These are phyloP conservation scores for Arachnomyces sp. DNA, from an alignment of 2,329 filamentous ascomycete genomes.

Conservation along the genomic window DNA sequence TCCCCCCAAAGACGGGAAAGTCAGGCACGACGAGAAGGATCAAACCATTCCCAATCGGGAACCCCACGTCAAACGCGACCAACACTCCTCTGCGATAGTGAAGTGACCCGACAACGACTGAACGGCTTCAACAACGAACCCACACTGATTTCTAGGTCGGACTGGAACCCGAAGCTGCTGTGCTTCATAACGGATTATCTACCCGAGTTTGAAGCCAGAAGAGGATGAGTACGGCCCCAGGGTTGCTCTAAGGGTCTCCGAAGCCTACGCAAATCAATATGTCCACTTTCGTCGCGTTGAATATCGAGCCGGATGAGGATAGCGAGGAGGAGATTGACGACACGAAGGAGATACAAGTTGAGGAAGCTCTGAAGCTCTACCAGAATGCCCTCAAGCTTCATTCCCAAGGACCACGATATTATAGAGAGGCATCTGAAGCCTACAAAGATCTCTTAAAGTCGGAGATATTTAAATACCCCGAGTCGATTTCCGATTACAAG, in stretches of 20 bases:
- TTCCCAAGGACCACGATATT: constrained; percentile 70
- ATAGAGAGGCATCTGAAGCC: constrained; percentile 66
- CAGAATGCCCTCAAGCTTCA: constrained; percentile 86
- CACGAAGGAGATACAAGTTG: constrained; percentile 92
- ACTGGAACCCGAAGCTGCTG: too few relatives aligned
- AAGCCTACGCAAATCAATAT: constrained; percentile 22
- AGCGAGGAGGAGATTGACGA: constrained; percentile 87
- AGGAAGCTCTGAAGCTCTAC: constrained; percentile 92
- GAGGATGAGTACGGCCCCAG: too few relatives aligned
- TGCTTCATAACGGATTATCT: too few relatives aligned
- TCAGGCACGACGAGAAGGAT: too few relatives aligned
- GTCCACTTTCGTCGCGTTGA: constrained; percentile 73
- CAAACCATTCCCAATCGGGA: too few relatives aligned
- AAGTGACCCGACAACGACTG: too few relatives aligned
- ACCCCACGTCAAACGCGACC: too few relatives aligned
- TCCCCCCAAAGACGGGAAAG: too few relatives aligned
- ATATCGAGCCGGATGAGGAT: constrained; percentile 87
- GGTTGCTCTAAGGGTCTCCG: neutral
- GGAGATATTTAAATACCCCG: constrained; percentile 87
- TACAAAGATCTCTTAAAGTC: constrained; percentile 81
- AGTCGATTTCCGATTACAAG: constrained; percentile 76
- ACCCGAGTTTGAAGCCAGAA: too few relatives aligned
- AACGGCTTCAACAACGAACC: too few relatives aligned
- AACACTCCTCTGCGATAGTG: too few relatives aligned
- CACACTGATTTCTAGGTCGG: too few relatives aligned